Evolutionary conservation across 139 green algal species (phyloP), one percentile per base, ranked within the genome.

Genomic region (Medakamo hakoo): DNA sequence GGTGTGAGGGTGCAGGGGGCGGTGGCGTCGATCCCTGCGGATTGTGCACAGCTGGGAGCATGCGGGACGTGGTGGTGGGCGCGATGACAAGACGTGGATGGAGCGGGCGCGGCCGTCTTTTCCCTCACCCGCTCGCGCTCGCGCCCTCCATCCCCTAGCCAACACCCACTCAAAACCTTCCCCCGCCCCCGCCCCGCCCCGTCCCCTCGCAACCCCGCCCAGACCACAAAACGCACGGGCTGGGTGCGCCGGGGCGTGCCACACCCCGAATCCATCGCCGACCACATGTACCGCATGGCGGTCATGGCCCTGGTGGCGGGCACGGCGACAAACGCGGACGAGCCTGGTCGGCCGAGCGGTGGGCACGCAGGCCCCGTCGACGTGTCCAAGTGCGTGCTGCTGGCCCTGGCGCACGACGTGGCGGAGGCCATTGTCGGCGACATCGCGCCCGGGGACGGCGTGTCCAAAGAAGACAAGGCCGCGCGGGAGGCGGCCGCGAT

Each of bases 221-320:
- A 94, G 86, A 72, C 66, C 1, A 88, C 85, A 1, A 87, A 93
- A 55, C 72, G 90, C 1, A 92, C 89, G 0, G 90, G 90, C 4
- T 97, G 90, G 90, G 80, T 95, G 25, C 67, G 76, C 24, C 81
- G 73, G 30, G 73, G 76, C 3, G 82, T 97, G 3, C 3, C 76
- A 4, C 60, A 73, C 1, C 82, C 91, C 5, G 90, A 97, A 65
- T 93, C 82, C 68, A 93, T 97, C 32, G 82, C 86, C 58, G 88
- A 96, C 67, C 88, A 96, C 73, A 94, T 94, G 82, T 95, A 97
- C 73, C 82, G 90, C 26, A 96, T 97, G 91, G 69, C 76, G 18
- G 66, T 96, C 25, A 95, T 97, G 86, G 74, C 81, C 2, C 63
- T 97, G 28, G 65, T 96, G 24, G 60, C 40, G 1, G 1, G 16